Base-by-base conservation (phyloP, 768 basidiomycete genomes). In the Butyriboletus loyo region DNA sequence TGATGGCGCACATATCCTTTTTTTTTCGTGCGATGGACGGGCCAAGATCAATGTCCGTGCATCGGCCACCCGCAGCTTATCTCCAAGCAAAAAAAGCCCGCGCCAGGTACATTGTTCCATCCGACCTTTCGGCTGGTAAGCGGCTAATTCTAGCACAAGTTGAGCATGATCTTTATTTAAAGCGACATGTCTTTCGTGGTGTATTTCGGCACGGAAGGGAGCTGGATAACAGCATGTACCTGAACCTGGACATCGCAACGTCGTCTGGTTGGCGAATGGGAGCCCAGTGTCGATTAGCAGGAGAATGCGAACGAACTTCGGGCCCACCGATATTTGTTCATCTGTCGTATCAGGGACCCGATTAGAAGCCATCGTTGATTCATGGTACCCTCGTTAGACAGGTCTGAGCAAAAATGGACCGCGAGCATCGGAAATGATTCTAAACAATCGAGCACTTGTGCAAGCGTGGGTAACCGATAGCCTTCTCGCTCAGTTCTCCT, bases 401-500 rank as follows among this genome's bases (percentile, higher is more conserved):
- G 14, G n/a, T 17, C 27, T 14, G 46, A 9, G 44, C 28, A 4
- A 22, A 50, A 49, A 48, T 9, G 17, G 49, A 28, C 22, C 19
- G n/a, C 15, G 41, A 31, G 17, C 8, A 5, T 31, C 28, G 41
- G 40, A 27, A 14, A 31, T 11, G 34, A 40, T 39, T 15, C 4
- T 15, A 14, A 32, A 25, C 28, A 24, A 14, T 19, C 10, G 22
- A 24, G 31, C 17, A 32, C n/a, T 24, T 13, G 3, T 3, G 31
- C n/a, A 14, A 34, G 15, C 27, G 32, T 31, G 19, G 58, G 65
- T 30, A 52, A 34, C n/a, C n/a, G 43, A 48, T 68, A 63, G 3
- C 58, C 56, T 9, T 60, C 50, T 35, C 53, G 38, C 50, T 19
- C 21, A 11, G 59, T 58, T 39, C 32, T 31, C 39, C 36, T 53